Evolutionary conservation across 2,329 filamentous ascomycete species (phyloP).

Genomic region (Aspergillus arachidicola): DNA sequence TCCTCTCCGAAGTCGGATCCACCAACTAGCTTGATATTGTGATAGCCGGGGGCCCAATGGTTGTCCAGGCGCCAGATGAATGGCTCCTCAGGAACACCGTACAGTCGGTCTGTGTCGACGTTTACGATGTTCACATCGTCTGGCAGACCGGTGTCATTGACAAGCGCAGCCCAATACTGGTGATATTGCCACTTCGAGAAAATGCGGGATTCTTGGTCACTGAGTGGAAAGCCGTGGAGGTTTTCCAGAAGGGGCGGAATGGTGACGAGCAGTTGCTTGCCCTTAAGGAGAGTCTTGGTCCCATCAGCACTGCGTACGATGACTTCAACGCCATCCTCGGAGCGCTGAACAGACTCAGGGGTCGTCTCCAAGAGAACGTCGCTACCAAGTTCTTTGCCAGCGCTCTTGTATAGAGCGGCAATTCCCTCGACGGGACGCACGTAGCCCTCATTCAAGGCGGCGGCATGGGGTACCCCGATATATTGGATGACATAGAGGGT

Average conservation of each 20-base stretch:
- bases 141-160: neutral
- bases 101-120: neutral
- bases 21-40: neutral
- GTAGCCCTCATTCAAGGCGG: neutral
- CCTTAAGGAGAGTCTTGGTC: neutral
- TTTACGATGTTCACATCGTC: neutral
- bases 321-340: neutral
- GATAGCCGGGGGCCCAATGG: neutral
- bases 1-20: neutral
- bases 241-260: neutral
- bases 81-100: neutral
- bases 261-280: neutral
- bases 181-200: neutral
- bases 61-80: neutral
- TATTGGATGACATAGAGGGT: slow-evolving; percentile 14
- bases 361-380: slow-evolving; percentile 37
- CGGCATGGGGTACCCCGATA: neutral
- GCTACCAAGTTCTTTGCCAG: slow-evolving; percentile 15
- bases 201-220: neutral
- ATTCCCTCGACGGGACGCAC: neutral
- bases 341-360: neutral
- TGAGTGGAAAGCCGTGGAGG: neutral
- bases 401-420: slow-evolving; percentile 2
- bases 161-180: neutral
- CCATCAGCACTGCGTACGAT: neutral